Evolutionary conservation across 208 protist species (phyloP).

Genomic region (Leishmania gerbilli): DNA sequence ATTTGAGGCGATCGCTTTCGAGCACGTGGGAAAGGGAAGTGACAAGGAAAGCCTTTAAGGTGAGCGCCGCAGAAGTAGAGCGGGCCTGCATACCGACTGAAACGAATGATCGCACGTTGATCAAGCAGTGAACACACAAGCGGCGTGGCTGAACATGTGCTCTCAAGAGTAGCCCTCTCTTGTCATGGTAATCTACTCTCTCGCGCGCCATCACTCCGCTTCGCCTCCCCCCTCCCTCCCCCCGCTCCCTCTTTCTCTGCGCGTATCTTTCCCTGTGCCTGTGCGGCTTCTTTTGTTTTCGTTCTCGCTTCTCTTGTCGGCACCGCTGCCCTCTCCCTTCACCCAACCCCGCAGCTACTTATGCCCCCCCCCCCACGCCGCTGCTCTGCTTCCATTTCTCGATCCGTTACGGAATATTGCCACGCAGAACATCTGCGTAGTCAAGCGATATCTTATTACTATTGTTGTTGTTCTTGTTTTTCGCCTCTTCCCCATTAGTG

Average conservation of each 20-base stretch:
- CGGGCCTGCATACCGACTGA: too few relatives aligned
- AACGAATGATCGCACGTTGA: not conserved
- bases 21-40: not conserved
- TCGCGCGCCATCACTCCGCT: not conserved
- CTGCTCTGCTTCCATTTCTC: not conserved
- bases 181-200: not conserved
- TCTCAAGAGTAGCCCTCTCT: not conserved
- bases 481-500: not conserved
- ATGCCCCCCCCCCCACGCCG: not conserved
- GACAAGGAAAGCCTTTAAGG: not conserved
- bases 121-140: too few relatives aligned
- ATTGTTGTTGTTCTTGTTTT: not conserved
- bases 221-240: not conserved
- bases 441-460: not conserved
- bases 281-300: not conserved
- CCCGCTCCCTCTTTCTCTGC: not conserved
- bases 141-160: not conserved
- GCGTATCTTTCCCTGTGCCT: not conserved
- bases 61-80: not conserved
- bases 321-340: not conserved
- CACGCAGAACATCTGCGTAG: not conserved
- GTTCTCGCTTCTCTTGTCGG: not conserved
- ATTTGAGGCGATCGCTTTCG: not conserved
- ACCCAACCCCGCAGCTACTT: not conserved
- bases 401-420: not conserved